Percentiles rank a stretch among this genome's conserved stretches.
Conservation (phyloP, 345 rosid genomes). For the Murraya paniculata region DNA sequence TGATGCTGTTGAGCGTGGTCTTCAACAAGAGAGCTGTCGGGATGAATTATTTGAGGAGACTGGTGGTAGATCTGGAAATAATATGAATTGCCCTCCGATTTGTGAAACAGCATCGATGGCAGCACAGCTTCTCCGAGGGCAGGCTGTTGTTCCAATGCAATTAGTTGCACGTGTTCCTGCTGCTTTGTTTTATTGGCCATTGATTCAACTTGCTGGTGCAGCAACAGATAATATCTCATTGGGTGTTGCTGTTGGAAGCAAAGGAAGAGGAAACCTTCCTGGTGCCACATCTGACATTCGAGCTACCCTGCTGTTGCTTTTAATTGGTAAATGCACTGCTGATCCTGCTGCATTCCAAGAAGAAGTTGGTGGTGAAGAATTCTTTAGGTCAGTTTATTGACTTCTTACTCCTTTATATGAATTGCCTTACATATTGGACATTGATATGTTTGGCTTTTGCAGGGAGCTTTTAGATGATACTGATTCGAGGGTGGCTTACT, state of each 20-base stretch:
- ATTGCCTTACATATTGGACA: constrained; percentile 13
- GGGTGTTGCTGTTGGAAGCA: constrained; percentile 98
- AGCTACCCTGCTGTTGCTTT: constrained; percentile 82
- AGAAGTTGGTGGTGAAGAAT: constrained; percentile 91
- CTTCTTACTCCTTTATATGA: constrained; percentile 8
- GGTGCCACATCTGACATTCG: constrained; percentile 97
- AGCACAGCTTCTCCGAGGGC: constrained; percentile 83
- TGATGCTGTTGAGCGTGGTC: constrained; percentile 32
- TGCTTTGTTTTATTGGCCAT: constrained; percentile 92
- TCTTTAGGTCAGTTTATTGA: constrained; percentile 65
- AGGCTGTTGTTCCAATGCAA: constrained; percentile 92
- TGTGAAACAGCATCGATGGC: constrained; percentile 91
- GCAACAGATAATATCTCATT: constrained; percentile 89
- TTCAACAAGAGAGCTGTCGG: constrained; percentile 40
- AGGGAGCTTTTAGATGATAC: constrained; percentile 95
- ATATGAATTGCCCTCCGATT: constrained; percentile 34
- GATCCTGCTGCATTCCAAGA: constrained; percentile 83
- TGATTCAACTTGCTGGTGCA: constrained; percentile 95
- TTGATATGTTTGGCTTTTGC: constrained; percentile 24
- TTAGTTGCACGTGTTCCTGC: constrained; percentile 92
- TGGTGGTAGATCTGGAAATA: constrained; percentile 44
- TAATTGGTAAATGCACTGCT: constrained; percentile 92
- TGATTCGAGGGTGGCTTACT: constrained; percentile 96
- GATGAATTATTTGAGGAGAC: constrained; percentile 45
- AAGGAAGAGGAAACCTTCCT: constrained; percentile 96